Evolutionary conservation across 2,329 filamentous ascomycete species (phyloP), one percentile per base, ranked within the genome.

Genomic region (Colletotrichum sublineola): DNA sequence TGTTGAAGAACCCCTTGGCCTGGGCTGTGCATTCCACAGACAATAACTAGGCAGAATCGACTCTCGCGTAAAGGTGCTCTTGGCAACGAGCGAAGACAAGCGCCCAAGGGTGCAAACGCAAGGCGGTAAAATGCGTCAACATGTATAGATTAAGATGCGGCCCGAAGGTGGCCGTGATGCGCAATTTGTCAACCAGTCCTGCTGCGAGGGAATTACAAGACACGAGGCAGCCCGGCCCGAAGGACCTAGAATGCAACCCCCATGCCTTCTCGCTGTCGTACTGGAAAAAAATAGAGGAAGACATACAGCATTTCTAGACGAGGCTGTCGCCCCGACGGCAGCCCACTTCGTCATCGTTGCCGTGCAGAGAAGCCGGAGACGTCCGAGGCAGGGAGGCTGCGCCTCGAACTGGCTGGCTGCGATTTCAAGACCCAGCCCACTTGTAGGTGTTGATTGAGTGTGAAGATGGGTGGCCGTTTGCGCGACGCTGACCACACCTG

Each of bases 21-120:
- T 55, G 15, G 29, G 62, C 53, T 67, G 67, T 60, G 55, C 67
- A 67, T 70, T 70, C 67, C 55, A 46, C 29, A 52, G 53, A 36
- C n/a, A 5, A 66, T 11, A 14, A 48, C n/a, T 24, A 18, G 38
- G 38, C 24, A 31, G 46, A 36, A 14, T 53, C 48, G 24, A 24
- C 24, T 24, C 24, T 24, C 24, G 24, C 24, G 24, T 24, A 24
- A 24, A 24, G 24, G 24, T 24, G 24, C 24, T 24, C 24, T 24
- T 24, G 24, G 24, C 24, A 24, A 24, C 24, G 24, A 24, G 24
- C 24, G 24, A 24, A 24, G 24, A 24, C 24, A 24, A 24, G 24
- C 24, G 24, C 24, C 24, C 24, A 24, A 24, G 24, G 38, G 63
- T 55, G 11, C 44, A 66, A 44, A 36, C 44, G n/a, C 50, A 57